Percentiles rank a stretch among this genome's conserved stretches.
phyloP scores from a whole-genome alignment of 2,329 filamentous ascomycete genomes.

The Exophiala viscosa region DNA sequence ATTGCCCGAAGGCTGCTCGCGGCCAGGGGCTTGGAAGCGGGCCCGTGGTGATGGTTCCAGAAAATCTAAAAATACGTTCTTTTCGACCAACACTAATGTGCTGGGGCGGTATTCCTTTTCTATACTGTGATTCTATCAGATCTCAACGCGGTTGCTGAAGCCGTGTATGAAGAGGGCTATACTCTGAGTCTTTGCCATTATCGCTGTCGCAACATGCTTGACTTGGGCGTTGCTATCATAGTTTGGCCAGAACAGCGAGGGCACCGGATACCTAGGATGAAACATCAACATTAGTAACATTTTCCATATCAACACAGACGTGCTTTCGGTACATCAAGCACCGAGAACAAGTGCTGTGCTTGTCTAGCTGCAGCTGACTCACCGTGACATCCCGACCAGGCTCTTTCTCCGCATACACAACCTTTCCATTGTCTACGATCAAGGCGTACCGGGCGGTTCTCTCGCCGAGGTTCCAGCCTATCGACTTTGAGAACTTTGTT shows the following conservation, averaged over 20 bases:
- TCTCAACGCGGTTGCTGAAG: too few species aligned
- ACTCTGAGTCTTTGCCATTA: background rate
- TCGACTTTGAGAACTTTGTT: slow-evolving; percentile 69
- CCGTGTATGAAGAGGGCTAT: too few species aligned
- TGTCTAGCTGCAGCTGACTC: slow-evolving; percentile 10
- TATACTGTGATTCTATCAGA: too few species aligned
- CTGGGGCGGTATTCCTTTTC: too few species aligned
- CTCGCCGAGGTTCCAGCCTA: slow-evolving; percentile 73
- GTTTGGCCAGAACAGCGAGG: slow-evolving; percentile 37
- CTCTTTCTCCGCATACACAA: slow-evolving; percentile 76
- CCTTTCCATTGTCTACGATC: slow-evolving; percentile 76
- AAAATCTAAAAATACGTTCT: too few species aligned
- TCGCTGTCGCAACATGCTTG: too few species aligned
- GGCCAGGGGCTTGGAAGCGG: too few species aligned
- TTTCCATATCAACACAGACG: background rate
- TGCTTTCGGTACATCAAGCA: background rate
- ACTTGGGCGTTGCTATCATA: slow-evolving; percentile 29
- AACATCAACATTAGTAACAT: background rate
- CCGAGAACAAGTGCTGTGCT: background rate
- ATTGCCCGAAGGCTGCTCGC: too few species aligned
- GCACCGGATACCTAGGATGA: slow-evolving; percentile 37
- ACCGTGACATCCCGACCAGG: slow-evolving; percentile 31
- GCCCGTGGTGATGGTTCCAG: too few species aligned
- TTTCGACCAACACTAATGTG: too few species aligned
- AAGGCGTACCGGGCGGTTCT: slow-evolving; percentile 77